A percentile compares a stretch with the other conserved stretches of the same genome.
These are phyloP conservation scores for Groenewaldozyma auringiensis DNA, from an alignment of 1,139 yeast genomes.

Conservation along the genomic window DNA sequence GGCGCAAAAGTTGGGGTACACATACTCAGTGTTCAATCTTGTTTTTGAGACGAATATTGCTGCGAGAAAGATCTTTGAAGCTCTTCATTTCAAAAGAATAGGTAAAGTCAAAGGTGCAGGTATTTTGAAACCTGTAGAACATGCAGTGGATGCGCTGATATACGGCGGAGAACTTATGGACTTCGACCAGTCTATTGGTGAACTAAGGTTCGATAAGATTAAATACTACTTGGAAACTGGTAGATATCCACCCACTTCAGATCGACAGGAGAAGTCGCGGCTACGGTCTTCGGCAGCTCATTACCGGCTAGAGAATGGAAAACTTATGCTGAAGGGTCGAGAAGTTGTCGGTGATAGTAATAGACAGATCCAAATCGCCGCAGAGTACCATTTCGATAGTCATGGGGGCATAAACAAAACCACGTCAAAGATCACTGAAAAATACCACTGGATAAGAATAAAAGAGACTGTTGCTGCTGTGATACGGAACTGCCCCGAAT, in stretches of 20 bases:
- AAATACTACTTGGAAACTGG: constrained; percentile 77
- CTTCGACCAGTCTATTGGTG: constrained; percentile 46
- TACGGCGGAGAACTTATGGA: constrained; percentile 48
- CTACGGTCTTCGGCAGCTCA: constrained; percentile 76
- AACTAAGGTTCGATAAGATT: constrained; percentile 67
- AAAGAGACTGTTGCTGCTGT: constrained; percentile 82
- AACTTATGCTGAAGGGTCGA: constrained; percentile 65
- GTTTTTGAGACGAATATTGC: constrained; percentile 86
- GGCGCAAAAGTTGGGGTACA: constrained; percentile 86
- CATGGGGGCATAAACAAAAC: constrained; percentile 93
- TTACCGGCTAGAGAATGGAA: constrained; percentile 63
- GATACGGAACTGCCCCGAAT: constrained; percentile 66
- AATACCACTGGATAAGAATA: constrained; percentile 85
- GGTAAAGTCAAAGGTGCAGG: constrained; percentile 85
- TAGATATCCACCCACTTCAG: constrained; percentile 74
- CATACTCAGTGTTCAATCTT: constrained; percentile 72
- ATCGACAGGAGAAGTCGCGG: constrained; percentile 76
- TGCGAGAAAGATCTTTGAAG: constrained; percentile 70
- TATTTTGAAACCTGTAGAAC: constrained; percentile 64
- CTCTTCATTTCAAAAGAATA: constrained; percentile 62
- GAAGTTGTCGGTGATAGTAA: constrained; percentile 75
- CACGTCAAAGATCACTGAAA: constrained; percentile 67
- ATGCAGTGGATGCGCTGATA: constrained; percentile 73
- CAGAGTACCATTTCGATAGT: constrained; percentile 56
- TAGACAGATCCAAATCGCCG: constrained; percentile 66